Base-by-base conservation (phyloP, 2,329 filamentous ascomycete genomes). In the Stylonectria norvegica region DNA sequence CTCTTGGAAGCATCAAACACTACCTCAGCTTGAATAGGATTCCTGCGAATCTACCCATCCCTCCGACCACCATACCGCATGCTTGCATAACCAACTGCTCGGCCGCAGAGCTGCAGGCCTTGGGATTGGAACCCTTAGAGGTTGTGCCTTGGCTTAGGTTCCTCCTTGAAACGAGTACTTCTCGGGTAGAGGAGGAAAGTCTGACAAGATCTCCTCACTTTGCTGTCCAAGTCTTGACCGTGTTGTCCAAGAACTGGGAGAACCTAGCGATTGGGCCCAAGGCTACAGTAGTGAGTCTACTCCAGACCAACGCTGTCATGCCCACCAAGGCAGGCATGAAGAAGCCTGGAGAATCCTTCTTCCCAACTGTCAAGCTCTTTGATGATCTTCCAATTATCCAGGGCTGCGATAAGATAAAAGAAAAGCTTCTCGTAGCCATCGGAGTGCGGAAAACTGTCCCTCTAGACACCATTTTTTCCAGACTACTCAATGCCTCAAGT, bases 401-500 rank as follows among this genome's bases (percentile, higher is more conserved):
- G 49, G 81, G 79, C 10, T 81, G 90, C 30, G 81, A 84, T 28
- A 79, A 82, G 20, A 78, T 96, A 10, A 97, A 96, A 60, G 91
- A 97, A 32, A 96, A 94, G 61, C 87, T 98, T 47, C 66, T 98
- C 30, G 69, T 77, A 3, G 79, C 86, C 2, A 71, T 98, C 20
- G 91, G 93, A 3, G 90, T 98, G 18, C 82, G 93, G 43, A 97
- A 97, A 68, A 98, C 93, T 0, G 83, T 98, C 15, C 93, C 98
- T 53, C 71, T 98, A 2, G 89, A 89, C 20, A 91, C 94, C 20
- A 94, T 98, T 20, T 97, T 98, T 56, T 85, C 86, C 17, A 79
- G 91, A 31, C 75, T 98, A 30, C 76, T 96, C 51, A 82, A 77
- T 36, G 74, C 76, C 12, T 71, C 80, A 0, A 58, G 70, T 1